phyloP scores from a whole-genome alignment of 441 rosid species.

The Mallotus repandus region DNA sequence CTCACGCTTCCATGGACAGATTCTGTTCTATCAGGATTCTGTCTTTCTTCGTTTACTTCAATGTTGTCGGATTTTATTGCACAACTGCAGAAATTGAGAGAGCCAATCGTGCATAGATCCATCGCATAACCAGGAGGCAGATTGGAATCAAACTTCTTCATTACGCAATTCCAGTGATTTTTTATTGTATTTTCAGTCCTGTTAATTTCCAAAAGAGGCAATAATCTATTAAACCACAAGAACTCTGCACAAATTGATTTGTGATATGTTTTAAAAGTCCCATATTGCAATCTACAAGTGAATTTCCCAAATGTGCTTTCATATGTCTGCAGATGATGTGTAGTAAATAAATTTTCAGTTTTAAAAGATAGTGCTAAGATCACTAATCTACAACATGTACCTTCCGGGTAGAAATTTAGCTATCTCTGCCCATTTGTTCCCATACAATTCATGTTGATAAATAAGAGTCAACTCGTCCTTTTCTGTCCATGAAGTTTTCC shows the following conservation, averaged over 20 bases:
- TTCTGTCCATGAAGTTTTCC: slow-evolving; percentile 80
- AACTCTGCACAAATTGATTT: background rate
- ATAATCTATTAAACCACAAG: slow-evolving; percentile 16
- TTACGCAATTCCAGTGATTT: slow-evolving; percentile 93
- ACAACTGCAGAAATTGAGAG: slow-evolving; percentile 26
- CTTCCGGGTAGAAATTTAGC: slow-evolving; percentile 91
- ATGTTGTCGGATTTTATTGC: slow-evolving; percentile 12
- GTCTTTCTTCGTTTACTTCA: slow-evolving; percentile 40
- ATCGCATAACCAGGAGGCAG: slow-evolving; percentile 20
- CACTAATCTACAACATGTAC: slow-evolving; percentile 31
- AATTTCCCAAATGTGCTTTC: background rate
- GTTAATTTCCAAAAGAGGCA: slow-evolving; percentile 25
- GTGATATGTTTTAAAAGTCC: background rate
- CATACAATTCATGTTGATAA: slow-evolving; percentile 62
- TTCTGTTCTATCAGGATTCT: slow-evolving; percentile 42
- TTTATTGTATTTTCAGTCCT: slow-evolving; percentile 92
- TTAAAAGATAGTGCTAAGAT: background rate
- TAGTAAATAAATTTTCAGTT: too few relatives aligned
- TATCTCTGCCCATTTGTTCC: slow-evolving; percentile 94
- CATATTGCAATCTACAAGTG: background rate
- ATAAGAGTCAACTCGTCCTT: slow-evolving; percentile 71
- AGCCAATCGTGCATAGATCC: slow-evolving; percentile 11
- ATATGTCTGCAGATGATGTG: background rate
- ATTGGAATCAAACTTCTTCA: slow-evolving; percentile 68
- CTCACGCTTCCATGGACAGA: slow-evolving; percentile 11